These are phyloP conservation scores for Pyrenophora graminea DNA, from an alignment of 2,329 filamentous ascomycete genomes.

Conservation along the genomic window DNA sequence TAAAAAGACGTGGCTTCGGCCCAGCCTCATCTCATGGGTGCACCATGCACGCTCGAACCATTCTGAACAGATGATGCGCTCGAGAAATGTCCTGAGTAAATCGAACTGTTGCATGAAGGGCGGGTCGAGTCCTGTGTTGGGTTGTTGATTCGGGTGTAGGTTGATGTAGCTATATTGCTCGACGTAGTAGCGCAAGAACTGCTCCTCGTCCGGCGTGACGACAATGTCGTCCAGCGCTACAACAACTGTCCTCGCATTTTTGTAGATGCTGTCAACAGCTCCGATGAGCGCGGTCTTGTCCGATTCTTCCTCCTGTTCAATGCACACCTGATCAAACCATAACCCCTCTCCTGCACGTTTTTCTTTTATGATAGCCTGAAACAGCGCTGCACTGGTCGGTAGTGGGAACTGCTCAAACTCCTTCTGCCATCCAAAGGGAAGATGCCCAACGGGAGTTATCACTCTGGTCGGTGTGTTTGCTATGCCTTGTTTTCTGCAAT, in stretches of 20 bases:
- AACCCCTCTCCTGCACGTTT: conserved; percentile 46
- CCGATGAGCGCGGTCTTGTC: conserved; percentile 49
- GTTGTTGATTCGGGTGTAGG: conserved; percentile 27
- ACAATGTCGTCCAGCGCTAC: conserved; percentile 50
- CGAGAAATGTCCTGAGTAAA: conserved; percentile 34
- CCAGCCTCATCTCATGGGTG: conserved; percentile 50
- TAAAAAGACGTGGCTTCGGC: conserved; percentile 48
- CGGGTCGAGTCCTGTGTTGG: conserved; percentile 30
- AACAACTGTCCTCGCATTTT: conserved; percentile 48
- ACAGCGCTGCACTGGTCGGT: conserved; percentile 46
- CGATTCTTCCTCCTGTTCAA: conserved; percentile 47
- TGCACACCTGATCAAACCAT: conserved; percentile 54
- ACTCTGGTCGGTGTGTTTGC: conserved; percentile 32
- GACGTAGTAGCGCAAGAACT: conserved; percentile 46
- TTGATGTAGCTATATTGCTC: conserved; percentile 41
- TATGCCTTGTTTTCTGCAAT: conserved; percentile 45
- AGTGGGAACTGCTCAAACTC: conserved; percentile 46
- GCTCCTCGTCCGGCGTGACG: conserved; percentile 41
- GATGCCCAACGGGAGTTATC: conserved; percentile 29
- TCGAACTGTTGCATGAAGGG: conserved; percentile 38
- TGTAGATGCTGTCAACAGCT: conserved; percentile 50
- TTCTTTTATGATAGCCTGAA: conserved; percentile 49
- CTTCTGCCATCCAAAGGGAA: conserved; percentile 43
- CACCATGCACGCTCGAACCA: conserved; percentile 55
- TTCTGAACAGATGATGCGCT: conserved; percentile 46